A percentile compares a stretch with the other conserved stretches of the same genome.
Conservation (phyloP, 768 basidiomycete genomes). For the Russula dissimulans region DNA sequence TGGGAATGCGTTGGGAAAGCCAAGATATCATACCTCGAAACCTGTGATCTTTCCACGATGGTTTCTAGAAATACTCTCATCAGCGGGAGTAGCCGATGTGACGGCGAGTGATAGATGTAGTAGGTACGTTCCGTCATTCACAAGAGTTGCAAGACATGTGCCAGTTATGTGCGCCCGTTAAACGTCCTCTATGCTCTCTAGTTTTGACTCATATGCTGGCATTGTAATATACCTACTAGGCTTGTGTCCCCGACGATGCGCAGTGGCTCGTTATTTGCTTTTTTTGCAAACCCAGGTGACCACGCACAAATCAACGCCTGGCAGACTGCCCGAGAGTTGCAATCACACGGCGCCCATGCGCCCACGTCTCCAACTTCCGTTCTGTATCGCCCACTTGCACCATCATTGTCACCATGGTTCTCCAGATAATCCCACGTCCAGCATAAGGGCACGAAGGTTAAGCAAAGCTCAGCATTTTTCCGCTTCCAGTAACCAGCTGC, state of each 20-base stretch:
- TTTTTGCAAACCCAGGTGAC: no score
- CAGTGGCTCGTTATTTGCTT: no score
- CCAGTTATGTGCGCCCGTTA: neutral
- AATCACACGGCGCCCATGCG: neutral
- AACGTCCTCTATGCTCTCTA: neutral
- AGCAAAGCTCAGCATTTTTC: neutral
- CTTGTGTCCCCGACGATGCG: neutral
- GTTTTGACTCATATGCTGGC: neutral
- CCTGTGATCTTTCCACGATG: conserved; percentile 4
- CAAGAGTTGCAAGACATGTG: neutral
- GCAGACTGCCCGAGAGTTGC: no score
- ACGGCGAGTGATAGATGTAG: conserved; percentile 4
- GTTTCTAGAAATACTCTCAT: conserved; percentile 6
- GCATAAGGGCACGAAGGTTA: neutral
- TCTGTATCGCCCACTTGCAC: neutral
- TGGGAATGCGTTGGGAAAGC: neutral
- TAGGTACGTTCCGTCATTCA: conserved; percentile 4
- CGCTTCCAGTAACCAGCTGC: neutral
- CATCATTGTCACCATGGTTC: conserved; percentile 8
- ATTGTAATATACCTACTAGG: neutral
- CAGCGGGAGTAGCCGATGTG: conserved; percentile 9
- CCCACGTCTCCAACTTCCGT: neutral
- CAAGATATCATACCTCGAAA: neutral
- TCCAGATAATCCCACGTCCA: neutral
- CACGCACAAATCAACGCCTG: no score